Base-by-base conservation (phyloP, 2,329 filamentous ascomycete species). In the Aspergillus bombycis region DNA sequence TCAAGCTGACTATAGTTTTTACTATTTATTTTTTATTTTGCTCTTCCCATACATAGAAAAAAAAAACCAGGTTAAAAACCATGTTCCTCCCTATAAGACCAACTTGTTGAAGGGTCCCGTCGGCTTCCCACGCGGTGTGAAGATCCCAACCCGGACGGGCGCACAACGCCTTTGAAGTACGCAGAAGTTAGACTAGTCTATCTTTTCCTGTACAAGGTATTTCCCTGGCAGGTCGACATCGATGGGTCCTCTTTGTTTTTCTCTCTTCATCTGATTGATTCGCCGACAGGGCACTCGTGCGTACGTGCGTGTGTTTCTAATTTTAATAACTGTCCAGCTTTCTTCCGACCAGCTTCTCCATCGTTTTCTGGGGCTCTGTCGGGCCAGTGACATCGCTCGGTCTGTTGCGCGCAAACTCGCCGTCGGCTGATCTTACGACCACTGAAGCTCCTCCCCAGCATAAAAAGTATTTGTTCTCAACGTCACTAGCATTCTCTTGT, bases 131-230 rank as follows among this genome's bases (percentile, higher is more conserved):
- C 58, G 63, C 60, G 57, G 63, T 56, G 61, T 64, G 65, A 61
- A 66, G 65, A 66, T 67, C 65, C 55, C 59, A 61, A 52, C 65
- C 52, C 57, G 61, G 55, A 45, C 56, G 48, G 48, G 28, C 48
- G 48, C 48, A 52, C 48, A 52, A 52, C 48, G 48, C 48, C 48
- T 52, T 52, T n/a, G 28, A 52, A 52, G 48, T 14, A 23, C 21
- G 9, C 3, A 32, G 26, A 52, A 52, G 48, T 52, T n/a, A 32
- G 21, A 30, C 28, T 52, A 32, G 21, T n/a, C 28, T 52, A 32
- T 52, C 14, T 21, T 32, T n/a, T 34, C 16, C 48, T n/a, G 28
- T 52, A n/a, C 48, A 52, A 52, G 48, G 48, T 32, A 52, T n/a
- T 52, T 52, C 48, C 48, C 26, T 52, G 28, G 28, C 28, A 52